Conservation (phyloP, 768 basidiomycete genomes). For the Calocybe gangraenosa region DNA sequence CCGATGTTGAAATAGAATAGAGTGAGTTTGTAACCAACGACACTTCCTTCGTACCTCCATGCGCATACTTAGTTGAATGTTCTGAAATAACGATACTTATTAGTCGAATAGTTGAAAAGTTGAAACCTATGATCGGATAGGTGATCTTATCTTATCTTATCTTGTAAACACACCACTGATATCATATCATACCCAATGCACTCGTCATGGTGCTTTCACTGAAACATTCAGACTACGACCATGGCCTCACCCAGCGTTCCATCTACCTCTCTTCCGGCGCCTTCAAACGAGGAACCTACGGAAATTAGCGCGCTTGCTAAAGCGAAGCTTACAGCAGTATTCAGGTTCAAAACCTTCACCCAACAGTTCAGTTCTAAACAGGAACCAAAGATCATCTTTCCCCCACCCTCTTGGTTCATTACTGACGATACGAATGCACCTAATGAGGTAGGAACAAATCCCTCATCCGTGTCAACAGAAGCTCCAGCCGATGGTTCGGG, state of each 20-base stretch:
- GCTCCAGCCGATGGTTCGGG: conserved; percentile 10
- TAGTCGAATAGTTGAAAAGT: too few species aligned
- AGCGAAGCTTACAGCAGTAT: conserved; percentile 30
- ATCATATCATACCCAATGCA: too few species aligned
- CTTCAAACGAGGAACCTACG: neutral
- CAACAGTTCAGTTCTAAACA: conserved; percentile 18
- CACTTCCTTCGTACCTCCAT: too few species aligned
- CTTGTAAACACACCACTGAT: too few species aligned
- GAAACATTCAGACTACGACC: too few species aligned
- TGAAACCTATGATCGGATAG: too few species aligned
- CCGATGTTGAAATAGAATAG: too few species aligned
- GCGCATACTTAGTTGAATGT: neutral
- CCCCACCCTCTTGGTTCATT: conserved; percentile 45
- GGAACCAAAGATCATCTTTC: conserved; percentile 30
- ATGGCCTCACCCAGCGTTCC: neutral
- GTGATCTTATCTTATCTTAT: neutral
- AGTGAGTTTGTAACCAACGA: too few species aligned
- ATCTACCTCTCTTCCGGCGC: neutral
- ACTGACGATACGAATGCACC: conserved; percentile 23
- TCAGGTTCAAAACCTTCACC: conserved; percentile 32
- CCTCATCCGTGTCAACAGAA: neutral
- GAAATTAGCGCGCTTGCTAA: conserved; percentile 20
- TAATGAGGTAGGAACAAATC: conserved; percentile 3
- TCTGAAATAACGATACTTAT: too few species aligned
- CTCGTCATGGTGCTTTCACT: too few species aligned